Evolutionary conservation across 805 yeast species (phyloP).

Genomic region (Novakomyces olei): DNA sequence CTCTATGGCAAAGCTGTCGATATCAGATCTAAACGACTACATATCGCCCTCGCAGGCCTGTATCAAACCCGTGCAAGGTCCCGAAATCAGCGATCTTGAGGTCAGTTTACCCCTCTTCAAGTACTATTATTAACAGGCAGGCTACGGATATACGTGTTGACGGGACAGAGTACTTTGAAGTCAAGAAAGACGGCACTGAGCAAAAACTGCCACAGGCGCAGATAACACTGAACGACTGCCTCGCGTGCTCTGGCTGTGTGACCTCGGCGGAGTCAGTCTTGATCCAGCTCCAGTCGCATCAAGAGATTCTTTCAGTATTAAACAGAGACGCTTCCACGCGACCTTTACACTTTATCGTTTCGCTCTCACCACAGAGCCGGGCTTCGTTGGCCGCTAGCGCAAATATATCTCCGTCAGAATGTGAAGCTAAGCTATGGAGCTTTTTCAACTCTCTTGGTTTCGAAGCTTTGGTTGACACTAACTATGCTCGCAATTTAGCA

Average conservation of each 20-base stretch:
- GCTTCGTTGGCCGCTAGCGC: conserved; percentile 59
- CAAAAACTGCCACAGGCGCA: conserved; percentile 46
- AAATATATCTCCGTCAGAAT: conserved; percentile 25
- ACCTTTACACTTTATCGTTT: conserved; percentile 47
- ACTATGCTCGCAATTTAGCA: conserved; percentile 63
- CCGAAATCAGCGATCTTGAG: conserved; percentile 11
- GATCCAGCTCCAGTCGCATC: conserved; percentile 75
- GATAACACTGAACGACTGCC: conserved; percentile 73
- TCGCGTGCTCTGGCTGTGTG: conserved; percentile 93
- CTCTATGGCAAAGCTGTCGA: conserved; percentile 54
- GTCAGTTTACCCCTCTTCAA: neutral
- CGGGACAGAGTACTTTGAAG: conserved; percentile 41
- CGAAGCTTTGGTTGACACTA: conserved; percentile 58
- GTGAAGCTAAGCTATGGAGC: no score
- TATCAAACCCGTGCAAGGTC: conserved; percentile 53
- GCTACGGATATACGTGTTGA: conserved; percentile 35
- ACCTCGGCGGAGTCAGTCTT: conserved; percentile 93
- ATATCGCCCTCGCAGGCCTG: conserved; percentile 89
- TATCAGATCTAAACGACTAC: conserved; percentile 82
- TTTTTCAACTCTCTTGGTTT: conserved; percentile 45
- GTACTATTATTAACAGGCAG: neutral
- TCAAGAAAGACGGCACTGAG: conserved; percentile 26
- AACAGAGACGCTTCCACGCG: conserved; percentile 13
- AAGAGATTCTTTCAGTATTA: conserved; percentile 39
- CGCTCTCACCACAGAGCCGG: conserved; percentile 74